Conservation (phyloP, 495 filamentous ascomycete genomes). For the Neurospora tetraspora region DNA sequence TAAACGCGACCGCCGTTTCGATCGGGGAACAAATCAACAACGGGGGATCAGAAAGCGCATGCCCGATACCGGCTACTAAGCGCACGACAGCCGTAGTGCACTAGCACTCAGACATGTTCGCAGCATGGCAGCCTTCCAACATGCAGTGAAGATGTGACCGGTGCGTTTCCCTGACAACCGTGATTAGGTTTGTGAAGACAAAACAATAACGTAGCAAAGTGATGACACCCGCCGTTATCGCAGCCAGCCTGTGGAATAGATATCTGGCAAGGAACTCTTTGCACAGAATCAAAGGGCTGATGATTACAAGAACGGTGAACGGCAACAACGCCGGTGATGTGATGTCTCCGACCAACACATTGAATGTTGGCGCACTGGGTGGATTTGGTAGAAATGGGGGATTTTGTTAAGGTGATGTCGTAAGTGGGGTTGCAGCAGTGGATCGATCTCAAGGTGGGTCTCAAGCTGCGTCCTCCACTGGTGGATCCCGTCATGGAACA, state of each 20-base stretch:
- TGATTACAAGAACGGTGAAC: not conserved
- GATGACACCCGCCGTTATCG: not conserved
- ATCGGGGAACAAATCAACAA: not conserved
- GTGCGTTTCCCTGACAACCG: not conserved
- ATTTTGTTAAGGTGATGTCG: not conserved
- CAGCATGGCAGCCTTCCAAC: not conserved
- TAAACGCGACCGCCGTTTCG: not conserved
- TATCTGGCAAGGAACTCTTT: not conserved
- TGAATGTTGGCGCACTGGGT: not conserved
- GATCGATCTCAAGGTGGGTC: not conserved
- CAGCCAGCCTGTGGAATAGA: not conserved
- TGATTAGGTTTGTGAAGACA: not conserved
- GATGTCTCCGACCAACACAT: not conserved
- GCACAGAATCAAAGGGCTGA: not conserved
- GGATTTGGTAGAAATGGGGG: not conserved
- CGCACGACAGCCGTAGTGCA: not conserved
- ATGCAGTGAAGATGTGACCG: not conserved
- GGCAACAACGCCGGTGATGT: not conserved
- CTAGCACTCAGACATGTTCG: not conserved
- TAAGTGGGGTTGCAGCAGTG: not conserved
- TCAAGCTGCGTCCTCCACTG: not conserved
- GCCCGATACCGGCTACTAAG: not conserved
- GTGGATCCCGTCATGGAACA: not conserved
- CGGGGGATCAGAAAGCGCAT: not conserved
- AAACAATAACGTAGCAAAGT: not conserved